Evolutionary conservation across 306 rosid genomes (phyloP).

Genomic region (Glycine latifolia): DNA sequence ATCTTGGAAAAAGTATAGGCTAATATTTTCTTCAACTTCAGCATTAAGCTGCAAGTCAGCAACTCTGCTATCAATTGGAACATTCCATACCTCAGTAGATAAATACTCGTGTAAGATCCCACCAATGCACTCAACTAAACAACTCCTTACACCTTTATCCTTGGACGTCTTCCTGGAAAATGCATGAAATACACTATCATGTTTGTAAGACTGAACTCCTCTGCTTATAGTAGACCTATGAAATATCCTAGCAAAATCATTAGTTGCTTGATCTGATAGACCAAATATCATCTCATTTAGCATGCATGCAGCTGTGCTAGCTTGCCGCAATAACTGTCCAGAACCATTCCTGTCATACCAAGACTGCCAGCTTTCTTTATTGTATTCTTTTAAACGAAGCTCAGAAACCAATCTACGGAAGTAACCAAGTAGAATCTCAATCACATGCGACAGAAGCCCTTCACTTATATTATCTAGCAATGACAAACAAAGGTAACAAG

Average conservation of each 20-base stretch:
- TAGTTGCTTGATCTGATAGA: slow-evolving; percentile 73
- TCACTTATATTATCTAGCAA: slow-evolving; percentile 70
- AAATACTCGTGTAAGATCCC: slow-evolving; percentile 86
- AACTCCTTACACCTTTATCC: slow-evolving; percentile 64
- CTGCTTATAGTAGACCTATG: slow-evolving; percentile 53
- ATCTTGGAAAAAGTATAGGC: slow-evolving; percentile 74
- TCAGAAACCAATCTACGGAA: slow-evolving; percentile 83
- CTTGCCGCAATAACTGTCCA: slow-evolving; percentile 88
- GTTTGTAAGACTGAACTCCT: slow-evolving; percentile 52
- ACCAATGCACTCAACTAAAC: slow-evolving; percentile 79
- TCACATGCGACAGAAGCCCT: slow-evolving; percentile 67
- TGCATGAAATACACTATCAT: slow-evolving; percentile 45
- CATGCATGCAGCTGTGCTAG: slow-evolving; percentile 92
- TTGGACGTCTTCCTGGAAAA: slow-evolving; percentile 68
- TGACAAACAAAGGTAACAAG: slow-evolving; percentile 18
- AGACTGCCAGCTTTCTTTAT: slow-evolving; percentile 77
- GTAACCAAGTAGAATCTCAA: slow-evolving; percentile 76
- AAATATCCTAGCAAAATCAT: slow-evolving; percentile 64
- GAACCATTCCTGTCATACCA: slow-evolving; percentile 92
- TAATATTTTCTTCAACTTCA: slow-evolving; percentile 68
- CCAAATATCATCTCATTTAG: slow-evolving; percentile 94
- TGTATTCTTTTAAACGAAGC: slow-evolving; percentile 74
- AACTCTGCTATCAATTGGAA: slow-evolving; percentile 62
- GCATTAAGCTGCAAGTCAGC: slow-evolving; percentile 52
- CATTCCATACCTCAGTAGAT: slow-evolving; percentile 87